Evolutionary conservation across 2,329 filamentous ascomycete species (phyloP).

Genomic region (Aureobasidium musti): DNA sequence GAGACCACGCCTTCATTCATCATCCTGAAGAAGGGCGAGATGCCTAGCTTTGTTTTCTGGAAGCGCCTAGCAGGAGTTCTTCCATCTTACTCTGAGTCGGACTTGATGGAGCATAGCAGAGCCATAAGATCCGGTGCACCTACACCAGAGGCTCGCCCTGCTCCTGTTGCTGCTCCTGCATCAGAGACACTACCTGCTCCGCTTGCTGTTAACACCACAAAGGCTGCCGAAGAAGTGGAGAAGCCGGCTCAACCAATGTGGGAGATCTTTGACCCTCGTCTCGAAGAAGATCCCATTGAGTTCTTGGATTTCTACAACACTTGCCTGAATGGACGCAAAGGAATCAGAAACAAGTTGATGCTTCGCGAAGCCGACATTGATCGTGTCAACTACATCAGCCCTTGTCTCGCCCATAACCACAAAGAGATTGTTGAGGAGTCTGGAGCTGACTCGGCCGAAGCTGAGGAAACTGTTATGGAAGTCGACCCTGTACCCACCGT

Average conservation of each 20-base stretch:
- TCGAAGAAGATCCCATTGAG: constrained; percentile 13
- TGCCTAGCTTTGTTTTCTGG: constrained; percentile 20
- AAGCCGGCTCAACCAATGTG: background rate
- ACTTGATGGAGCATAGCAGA: background rate
- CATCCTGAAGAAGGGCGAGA: background rate
- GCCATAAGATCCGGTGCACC: background rate
- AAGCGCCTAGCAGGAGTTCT: background rate
- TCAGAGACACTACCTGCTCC: background rate
- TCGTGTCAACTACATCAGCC: constrained; percentile 22
- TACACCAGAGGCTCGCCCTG: background rate
- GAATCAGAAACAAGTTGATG: constrained; percentile 20
- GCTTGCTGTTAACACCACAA: background rate
- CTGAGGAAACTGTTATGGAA: background rate
- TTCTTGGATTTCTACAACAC: constrained; percentile 27
- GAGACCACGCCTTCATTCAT: background rate
- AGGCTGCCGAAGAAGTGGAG: background rate
- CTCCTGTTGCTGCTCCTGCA: background rate
- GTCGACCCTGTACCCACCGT: background rate
- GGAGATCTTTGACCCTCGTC: constrained; percentile 18
- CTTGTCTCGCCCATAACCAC: constrained; percentile 24
- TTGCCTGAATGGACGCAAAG: constrained; percentile 4
- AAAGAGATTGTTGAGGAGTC: background rate
- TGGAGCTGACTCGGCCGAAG: background rate
- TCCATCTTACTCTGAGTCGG: background rate
- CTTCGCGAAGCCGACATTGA: constrained; percentile 25